A percentile compares a stretch with the other conserved stretches of the same genome.
Evolutionary conservation across 164 flowering plant species (phyloP).

Genomic region (Saururus chinensis): DNA sequence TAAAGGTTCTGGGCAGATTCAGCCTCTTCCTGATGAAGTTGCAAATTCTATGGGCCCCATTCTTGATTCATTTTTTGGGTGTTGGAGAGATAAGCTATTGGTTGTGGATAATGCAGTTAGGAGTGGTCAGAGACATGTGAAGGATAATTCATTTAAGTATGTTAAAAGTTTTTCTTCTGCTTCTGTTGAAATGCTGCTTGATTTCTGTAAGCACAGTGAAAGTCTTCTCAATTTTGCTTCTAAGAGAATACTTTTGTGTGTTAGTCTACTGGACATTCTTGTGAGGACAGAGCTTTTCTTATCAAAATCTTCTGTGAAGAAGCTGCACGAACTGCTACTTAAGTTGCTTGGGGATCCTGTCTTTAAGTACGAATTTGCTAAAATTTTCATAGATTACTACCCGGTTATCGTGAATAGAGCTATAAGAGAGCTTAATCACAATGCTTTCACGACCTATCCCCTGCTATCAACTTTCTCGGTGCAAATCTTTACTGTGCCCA

Average conservation of each 20-base stretch:
- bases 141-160: conserved; percentile 11
- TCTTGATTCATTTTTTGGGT: conserved; percentile 44
- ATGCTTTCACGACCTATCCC: conserved; percentile 35
- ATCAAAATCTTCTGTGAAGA: conserved; percentile 26
- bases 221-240: conserved; percentile 88
- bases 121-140: conserved; percentile 16
- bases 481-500: conserved; percentile 90
- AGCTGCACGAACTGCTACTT: conserved; percentile 75
- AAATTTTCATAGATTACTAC: conserved; percentile 60
- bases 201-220: conserved; percentile 81
- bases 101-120: conserved; percentile 19
- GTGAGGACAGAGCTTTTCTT: conserved; percentile 72
- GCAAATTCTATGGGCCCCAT: conserved; percentile 63
- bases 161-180: conserved; percentile 45
- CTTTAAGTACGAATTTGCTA: conserved; percentile 87
- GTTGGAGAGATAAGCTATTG: conserved; percentile 54
- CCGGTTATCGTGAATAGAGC: conserved; percentile 53
- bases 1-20: conserved; percentile 86
- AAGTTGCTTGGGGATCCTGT: conserved; percentile 82
- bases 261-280: conserved; percentile 59
- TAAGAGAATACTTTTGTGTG: conserved; percentile 28
- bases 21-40: conserved; percentile 57
- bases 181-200: conserved; percentile 72
- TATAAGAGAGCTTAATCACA: conserved; percentile 34
- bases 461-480: conserved; percentile 68